Base-by-base conservation (phyloP, 768 basidiomycete species). In the Calocera viscosa region DNA sequence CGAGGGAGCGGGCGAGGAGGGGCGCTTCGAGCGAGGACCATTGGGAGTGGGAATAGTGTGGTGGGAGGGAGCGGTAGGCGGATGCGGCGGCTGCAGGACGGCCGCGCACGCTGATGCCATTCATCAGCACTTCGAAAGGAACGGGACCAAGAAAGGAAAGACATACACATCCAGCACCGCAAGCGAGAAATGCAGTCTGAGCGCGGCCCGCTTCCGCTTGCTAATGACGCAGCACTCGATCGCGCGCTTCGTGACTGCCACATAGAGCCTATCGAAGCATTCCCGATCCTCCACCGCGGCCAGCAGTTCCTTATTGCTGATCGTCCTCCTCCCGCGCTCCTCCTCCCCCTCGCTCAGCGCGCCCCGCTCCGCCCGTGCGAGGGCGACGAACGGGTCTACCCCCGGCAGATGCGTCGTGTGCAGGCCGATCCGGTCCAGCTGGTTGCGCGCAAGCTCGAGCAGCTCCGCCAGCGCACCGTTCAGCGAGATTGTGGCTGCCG, bases 391-490 rank as follows among this genome's bases (percentile, higher is more conserved):
- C 0, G 93, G 93, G 24, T 86, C 84, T 0, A 77, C 75, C 7
- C 75, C 70, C 3, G 94, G 92, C 35, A 99, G 78, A 74, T 90
- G 86, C 0, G 86, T 87, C 16, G 81, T 76, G 64, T 79, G 79
- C 30, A 94, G 82, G 24, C 95, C 96, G 33, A 98, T 82, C 40
- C 86, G 80, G 74, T 96, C 93, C 53, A 98, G 82, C 93, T 98
- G 94, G 67, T 82, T 83, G 68, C 89, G 83, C 12, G 93, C 90
- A n/a, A 96, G 82, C 69, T 97, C 90, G 1, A 90, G 77, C 19
- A 97, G 80, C 74, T 96, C 94, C n/a, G 88, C 94, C 72, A 91
- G 89, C 16, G 84, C 86, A 16, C 91, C 90, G 69, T 83, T 84
- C 72, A 88, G 86, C 5, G 80, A 77, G 28, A 80, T 76, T 19